phyloP scores from a whole-genome alignment of 306 rosid species.

The Luffa acutangula region DNA sequence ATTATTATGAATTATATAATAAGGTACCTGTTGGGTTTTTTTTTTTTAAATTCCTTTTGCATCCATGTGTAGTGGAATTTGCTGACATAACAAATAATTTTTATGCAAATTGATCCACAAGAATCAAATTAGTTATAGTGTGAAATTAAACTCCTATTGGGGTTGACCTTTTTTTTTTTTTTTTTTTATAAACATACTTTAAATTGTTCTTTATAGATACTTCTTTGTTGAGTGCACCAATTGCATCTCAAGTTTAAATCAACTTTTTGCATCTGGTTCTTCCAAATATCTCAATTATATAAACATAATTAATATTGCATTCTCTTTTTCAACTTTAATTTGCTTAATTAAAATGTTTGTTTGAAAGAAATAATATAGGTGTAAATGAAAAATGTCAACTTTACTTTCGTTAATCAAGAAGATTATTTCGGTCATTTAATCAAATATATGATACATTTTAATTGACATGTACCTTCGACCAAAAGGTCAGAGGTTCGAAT shows the following conservation, averaged over 20 bases:
- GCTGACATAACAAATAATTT: slow-evolving; percentile 15
- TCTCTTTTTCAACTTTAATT: no score
- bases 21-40: neutral
- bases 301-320: no score
- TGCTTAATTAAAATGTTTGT: no score
- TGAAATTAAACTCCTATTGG: neutral
- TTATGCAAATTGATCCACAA: slow-evolving; percentile 33
- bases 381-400: no score
- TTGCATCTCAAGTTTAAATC: neutral
- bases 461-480: no score
- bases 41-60: neutral
- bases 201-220: neutral
- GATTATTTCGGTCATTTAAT: no score
- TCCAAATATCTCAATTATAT: neutral
- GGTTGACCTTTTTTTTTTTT: neutral
- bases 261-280: neutral
- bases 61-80: neutral
- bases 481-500: no score
- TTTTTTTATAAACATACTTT: neutral
- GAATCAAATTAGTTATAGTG: neutral
- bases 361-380: no score
- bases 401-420: no score
- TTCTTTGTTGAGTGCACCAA: neutral
- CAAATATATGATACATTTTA: no score
- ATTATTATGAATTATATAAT: neutral